These are phyloP conservation scores for Boletellus ananas DNA, from an alignment of 768 basidiomycete species.

Conservation along the genomic window DNA sequence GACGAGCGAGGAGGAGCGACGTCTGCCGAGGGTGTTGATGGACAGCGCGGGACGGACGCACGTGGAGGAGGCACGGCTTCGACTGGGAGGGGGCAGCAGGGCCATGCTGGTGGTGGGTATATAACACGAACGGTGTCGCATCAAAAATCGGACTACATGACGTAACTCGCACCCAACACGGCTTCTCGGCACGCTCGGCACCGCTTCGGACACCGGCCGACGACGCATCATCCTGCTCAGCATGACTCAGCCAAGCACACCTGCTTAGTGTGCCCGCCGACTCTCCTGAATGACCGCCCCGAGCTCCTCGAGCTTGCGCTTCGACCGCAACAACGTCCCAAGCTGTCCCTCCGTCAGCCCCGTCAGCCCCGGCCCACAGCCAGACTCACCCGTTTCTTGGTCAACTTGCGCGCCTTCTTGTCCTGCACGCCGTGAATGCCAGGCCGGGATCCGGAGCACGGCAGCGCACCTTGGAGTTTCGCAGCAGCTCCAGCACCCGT, in stretches of 20 bases:
- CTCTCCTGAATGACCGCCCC: constrained; percentile 88
- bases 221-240: background rate
- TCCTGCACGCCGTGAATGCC: constrained; percentile 51
- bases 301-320: constrained; percentile 98
- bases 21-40: constrained; percentile 50
- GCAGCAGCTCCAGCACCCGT: constrained; percentile 94
- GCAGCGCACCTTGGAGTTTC: constrained; percentile 86
- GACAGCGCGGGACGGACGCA: constrained; percentile 52
- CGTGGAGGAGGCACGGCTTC: constrained; percentile 58
- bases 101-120: constrained; percentile 20
- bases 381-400: constrained; percentile 94
- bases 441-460: background rate
- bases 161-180: constrained; percentile 18
- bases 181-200: constrained; percentile 19
- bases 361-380: background rate
- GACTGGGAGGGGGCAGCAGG: constrained; percentile 37
- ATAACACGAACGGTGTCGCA: constrained; percentile 6
- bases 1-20: constrained; percentile 50
- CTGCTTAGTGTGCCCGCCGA: constrained; percentile 60
- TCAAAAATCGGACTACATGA: constrained; percentile 21
- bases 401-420: constrained; percentile 98
- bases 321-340: constrained; percentile 96
- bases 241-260: constrained; percentile 15
- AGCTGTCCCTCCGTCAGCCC: constrained; percentile 47
- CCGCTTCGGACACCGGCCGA: background rate